These are phyloP conservation scores for Triticum timopheevii DNA, from an alignment of 176 grass and related monocot genomes.

Conservation along the genomic window DNA sequence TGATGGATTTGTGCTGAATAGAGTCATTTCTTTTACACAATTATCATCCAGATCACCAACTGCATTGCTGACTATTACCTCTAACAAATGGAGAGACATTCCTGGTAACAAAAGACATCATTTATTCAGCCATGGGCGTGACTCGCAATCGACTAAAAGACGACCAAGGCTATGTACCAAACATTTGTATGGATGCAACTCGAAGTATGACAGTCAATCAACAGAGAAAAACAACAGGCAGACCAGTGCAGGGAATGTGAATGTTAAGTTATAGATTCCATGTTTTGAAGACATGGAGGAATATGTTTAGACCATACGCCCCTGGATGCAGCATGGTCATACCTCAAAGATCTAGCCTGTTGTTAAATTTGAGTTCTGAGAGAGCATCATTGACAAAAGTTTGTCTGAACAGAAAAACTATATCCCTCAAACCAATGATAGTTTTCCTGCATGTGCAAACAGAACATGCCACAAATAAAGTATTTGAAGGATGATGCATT, in stretches of 20 bases:
- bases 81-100: slow-evolving; percentile 68
- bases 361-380: slow-evolving; percentile 5
- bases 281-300: neutral
- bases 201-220: neutral
- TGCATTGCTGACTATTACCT: slow-evolving; percentile 71
- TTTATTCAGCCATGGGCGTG: slow-evolving; percentile 30
- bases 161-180: slow-evolving; percentile 6
- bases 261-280: neutral
- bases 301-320: slow-evolving; percentile 3
- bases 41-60: slow-evolving; percentile 66
- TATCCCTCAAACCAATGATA: neutral
- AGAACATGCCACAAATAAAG: neutral
- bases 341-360: slow-evolving; percentile 6
- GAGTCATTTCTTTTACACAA: slow-evolving; percentile 35
- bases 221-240: neutral
- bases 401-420: neutral
- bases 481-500: slow-evolving; percentile 3
- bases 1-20: slow-evolving; percentile 27
- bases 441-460: neutral
- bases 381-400: neutral
- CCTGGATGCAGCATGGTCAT: neutral
- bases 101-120: slow-evolving; percentile 50
- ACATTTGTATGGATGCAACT: slow-evolving; percentile 11
- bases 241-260: neutral
- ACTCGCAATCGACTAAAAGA: slow-evolving; percentile 24